Conservation (phyloP, 2,329 filamentous ascomycete genomes). For the Botrytis sinoallii region DNA sequence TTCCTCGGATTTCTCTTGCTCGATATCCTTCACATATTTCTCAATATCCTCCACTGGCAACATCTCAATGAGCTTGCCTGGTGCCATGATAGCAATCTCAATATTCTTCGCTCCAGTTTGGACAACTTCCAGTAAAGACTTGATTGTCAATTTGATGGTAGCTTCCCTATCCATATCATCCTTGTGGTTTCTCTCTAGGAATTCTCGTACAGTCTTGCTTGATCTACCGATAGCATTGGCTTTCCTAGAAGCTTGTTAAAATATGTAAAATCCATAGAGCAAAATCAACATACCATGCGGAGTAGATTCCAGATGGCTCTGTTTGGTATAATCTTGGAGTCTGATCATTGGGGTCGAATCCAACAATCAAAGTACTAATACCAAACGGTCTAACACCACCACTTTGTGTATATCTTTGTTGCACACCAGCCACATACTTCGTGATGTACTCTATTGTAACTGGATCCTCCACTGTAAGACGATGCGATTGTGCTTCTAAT, state of each 20-base stretch:
- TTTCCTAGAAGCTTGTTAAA: constrained; percentile 63
- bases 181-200: constrained; percentile 98
- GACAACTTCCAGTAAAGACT: constrained; percentile 95
- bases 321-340: constrained; percentile 93
- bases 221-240: constrained; percentile 97
- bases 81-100: constrained; percentile 97
- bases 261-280: background rate
- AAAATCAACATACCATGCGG: constrained; percentile 73
- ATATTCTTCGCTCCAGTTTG: constrained; percentile 99
- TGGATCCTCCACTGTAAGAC: constrained; percentile 94
- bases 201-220: constrained; percentile 98
- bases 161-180: constrained; percentile 94
- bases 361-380: constrained; percentile 95
- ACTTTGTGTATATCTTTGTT: constrained; percentile 98
- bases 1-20: constrained; percentile 99
- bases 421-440: constrained; percentile 95
- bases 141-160: constrained; percentile 95
- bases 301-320: constrained; percentile 99
- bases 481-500: constrained; percentile 94
- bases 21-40: constrained; percentile 96
- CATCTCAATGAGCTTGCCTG: constrained; percentile 88
- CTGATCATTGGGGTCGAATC: constrained; percentile 93
- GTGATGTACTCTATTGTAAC: constrained; percentile 99
- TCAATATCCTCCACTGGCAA: constrained; percentile 95
- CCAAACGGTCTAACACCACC: constrained; percentile 98